phyloP scores from a whole-genome alignment of 148 eudicot genomes.

The Silene uniflora region DNA sequence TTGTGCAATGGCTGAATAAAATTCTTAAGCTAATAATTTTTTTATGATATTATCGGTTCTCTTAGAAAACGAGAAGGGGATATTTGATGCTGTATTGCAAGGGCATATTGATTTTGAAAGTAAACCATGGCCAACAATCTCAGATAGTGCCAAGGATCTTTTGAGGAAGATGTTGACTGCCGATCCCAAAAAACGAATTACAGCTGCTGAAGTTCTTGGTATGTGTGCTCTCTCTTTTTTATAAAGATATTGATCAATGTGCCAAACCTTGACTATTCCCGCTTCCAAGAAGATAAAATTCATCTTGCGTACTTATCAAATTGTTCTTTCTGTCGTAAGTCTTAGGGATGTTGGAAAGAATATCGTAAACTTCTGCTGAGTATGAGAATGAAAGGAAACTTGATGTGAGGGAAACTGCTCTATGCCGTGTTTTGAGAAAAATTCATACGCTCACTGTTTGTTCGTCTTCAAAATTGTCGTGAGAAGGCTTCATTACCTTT shows the following conservation, averaged over 20 bases:
- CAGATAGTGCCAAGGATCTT: conserved; percentile 80
- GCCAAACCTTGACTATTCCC: neutral
- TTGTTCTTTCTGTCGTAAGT: neutral
- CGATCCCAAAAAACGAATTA: conserved; percentile 76
- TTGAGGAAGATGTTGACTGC: conserved; percentile 71
- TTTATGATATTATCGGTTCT: conserved; percentile 6
- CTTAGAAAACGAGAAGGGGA: conserved; percentile 79
- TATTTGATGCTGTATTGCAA: conserved; percentile 74
- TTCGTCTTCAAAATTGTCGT: too few relatives aligned
- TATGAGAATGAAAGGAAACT: too few relatives aligned
- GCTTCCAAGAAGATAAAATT: neutral
- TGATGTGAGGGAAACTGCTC: too few relatives aligned
- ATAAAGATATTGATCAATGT: neutral
- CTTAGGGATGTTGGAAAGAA: too few relatives aligned
- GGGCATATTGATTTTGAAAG: conserved; percentile 75
- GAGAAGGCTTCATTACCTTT: too few relatives aligned
- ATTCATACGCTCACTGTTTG: too few relatives aligned
- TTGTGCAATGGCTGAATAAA: neutral
- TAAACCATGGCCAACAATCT: conserved; percentile 87
- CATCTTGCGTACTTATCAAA: neutral
- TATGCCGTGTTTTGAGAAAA: too few relatives aligned
- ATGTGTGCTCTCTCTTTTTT: conserved; percentile 17
- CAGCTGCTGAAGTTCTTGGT: conserved; percentile 93
- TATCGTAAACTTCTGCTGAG: too few relatives aligned
- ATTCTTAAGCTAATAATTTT: conserved; percentile 3